Conservation (phyloP, 345 rosid genomes). For the Draba incana region DNA sequence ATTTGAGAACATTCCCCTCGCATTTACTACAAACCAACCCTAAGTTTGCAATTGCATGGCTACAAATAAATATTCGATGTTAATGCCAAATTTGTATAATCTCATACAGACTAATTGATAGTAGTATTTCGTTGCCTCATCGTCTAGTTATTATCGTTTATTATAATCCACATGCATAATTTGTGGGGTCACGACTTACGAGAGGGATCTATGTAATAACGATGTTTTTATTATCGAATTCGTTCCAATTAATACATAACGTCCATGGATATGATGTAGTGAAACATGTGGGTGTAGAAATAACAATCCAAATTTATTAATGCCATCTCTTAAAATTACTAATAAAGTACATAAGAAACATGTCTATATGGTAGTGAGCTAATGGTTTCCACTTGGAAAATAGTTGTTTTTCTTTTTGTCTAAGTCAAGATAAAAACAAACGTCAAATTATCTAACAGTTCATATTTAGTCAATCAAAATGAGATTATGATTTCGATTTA, state of each 20-base stretch:
- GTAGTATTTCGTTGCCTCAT: background rate
- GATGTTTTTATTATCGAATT: conserved; percentile 14
- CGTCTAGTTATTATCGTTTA: conserved; percentile 22
- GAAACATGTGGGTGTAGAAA: conserved; percentile 28
- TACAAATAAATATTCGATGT: conserved; percentile 18
- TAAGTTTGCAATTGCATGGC: conserved; percentile 39
- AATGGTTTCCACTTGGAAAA: too few relatives aligned
- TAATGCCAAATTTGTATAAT: conserved; percentile 22
- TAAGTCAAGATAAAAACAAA: too few relatives aligned
- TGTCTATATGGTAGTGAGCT: too few relatives aligned
- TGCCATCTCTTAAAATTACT: conserved; percentile 4
- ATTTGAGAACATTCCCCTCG: conserved; percentile 39
- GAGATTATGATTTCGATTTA: too few relatives aligned
- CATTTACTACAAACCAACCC: conserved; percentile 38
- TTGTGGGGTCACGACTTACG: conserved; percentile 28
- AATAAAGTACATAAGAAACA: too few relatives aligned
- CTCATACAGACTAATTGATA: conserved; percentile 21
- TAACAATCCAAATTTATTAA: conserved; percentile 9
- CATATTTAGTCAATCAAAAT: too few relatives aligned
- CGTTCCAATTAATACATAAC: conserved; percentile 14
- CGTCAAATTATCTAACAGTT: too few relatives aligned
- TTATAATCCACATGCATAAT: conserved; percentile 31
- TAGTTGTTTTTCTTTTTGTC: too few relatives aligned
- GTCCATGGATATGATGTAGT: conserved; percentile 23
- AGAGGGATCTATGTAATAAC: conserved; percentile 18